phyloP scores from a whole-genome alignment of 1,139 yeast genomes.

The Blastobotrys proliferans region DNA sequence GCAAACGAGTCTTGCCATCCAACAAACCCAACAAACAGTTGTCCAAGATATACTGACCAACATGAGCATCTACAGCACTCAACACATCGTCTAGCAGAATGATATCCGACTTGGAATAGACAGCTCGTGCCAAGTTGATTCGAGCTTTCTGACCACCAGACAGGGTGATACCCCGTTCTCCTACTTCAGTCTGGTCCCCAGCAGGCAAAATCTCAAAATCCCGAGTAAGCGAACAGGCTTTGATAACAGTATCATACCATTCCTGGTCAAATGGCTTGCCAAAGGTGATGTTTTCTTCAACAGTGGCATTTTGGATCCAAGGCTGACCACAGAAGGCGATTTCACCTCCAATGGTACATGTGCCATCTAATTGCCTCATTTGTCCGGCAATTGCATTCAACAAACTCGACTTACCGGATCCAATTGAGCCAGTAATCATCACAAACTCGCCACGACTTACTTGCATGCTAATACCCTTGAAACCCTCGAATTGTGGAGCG shows the following conservation, averaged over 20 bases:
- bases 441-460: slow-evolving; percentile 57
- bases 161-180: slow-evolving; percentile 86
- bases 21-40: slow-evolving; percentile 61
- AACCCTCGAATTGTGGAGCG: slow-evolving; percentile 48
- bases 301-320: slow-evolving; percentile 85
- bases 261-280: slow-evolving; percentile 56
- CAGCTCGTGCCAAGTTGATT: slow-evolving; percentile 78
- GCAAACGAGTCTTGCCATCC: slow-evolving; percentile 57
- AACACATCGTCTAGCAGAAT: slow-evolving; percentile 79
- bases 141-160: slow-evolving; percentile 96
- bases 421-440: slow-evolving; percentile 67
- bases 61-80: slow-evolving; percentile 90
- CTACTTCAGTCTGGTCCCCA: slow-evolving; percentile 83
- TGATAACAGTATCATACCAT: slow-evolving; percentile 53
- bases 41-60: slow-evolving; percentile 76
- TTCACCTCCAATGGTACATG: slow-evolving; percentile 39
- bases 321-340: slow-evolving; percentile 52
- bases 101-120: slow-evolving; percentile 64
- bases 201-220: slow-evolving; percentile 73
- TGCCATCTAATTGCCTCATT: slow-evolving; percentile 51
- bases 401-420: slow-evolving; percentile 66
- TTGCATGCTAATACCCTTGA: slow-evolving; percentile 42
- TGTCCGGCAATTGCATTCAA: slow-evolving; percentile 58
- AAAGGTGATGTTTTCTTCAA: slow-evolving; percentile 68
- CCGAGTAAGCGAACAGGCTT: slow-evolving; percentile 61